A percentile compares a stretch with the other conserved stretches of the same genome.
These are phyloP conservation scores for Beverwykella pulmonaria DNA, from an alignment of 495 filamentous ascomycete species.

Conservation along the genomic window DNA sequence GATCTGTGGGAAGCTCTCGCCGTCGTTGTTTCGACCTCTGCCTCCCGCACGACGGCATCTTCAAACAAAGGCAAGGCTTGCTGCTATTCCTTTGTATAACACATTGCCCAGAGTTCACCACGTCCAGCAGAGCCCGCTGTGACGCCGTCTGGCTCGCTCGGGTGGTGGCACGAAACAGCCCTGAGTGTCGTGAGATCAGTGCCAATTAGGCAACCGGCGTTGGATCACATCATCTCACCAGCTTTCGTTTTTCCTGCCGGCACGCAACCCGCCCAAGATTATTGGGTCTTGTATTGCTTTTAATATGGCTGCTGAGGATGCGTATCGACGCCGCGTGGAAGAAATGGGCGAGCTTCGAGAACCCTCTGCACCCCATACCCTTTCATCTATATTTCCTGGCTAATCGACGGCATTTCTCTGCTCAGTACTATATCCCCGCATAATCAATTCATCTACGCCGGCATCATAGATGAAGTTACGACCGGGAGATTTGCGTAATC, in stretches of 20 bases:
- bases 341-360: conserved; percentile 26
- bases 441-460: conserved; percentile 20
- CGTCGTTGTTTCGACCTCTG: conserved; percentile 11
- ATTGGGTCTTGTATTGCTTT: background rate
- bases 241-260: background rate
- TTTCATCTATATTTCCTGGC: conserved; percentile 32
- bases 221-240: background rate
- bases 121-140: background rate
- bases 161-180: background rate
- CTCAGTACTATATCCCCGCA: conserved; percentile 23
- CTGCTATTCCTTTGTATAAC: background rate
- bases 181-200: conserved; percentile 4
- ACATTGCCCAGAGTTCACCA: background rate
- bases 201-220: conserved; percentile 13
- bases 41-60: background rate
- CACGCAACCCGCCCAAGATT: background rate
- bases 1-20: background rate
- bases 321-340: background rate
- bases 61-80: background rate
- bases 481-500: conserved; percentile 34
- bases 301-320: background rate
- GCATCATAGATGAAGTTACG: conserved; percentile 24
- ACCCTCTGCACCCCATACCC: conserved; percentile 34
- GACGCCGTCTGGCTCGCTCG: background rate
- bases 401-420: background rate